Base-by-base conservation (phyloP, 2,329 filamentous ascomycete species). In the Fusarium sp. region DNA sequence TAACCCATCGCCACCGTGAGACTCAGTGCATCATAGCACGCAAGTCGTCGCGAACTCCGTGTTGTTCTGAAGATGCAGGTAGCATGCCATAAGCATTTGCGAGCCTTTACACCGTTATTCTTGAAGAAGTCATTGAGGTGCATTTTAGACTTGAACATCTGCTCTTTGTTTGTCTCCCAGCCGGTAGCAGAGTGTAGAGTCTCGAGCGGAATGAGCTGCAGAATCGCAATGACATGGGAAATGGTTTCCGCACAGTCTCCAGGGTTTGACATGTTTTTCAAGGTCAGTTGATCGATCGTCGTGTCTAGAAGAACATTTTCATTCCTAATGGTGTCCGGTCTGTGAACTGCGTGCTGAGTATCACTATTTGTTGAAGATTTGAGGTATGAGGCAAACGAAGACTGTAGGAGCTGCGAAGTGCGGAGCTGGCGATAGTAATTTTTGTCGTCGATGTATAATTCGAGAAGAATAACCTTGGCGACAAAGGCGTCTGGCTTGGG, bases 41-140 rank as follows among this genome's bases (percentile, higher is more conserved):
- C 36, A 4, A 64, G 11, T 0, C 30, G 57, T 6, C 44, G 38
- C 0, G 44, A 64, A 0, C 20, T 38, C 2, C 62, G 30, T 0
- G 30, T 51, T 0, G 4, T 11, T 18, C 51, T 62, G 2, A 63
- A 64, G 13, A 64, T 51, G 0, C 44, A 36, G 2, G 24, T 24
- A 14, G 56, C 36, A 3, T 64, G 22, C 56, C 62, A 64, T 2
- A 64, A 12, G 0, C 20, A 8, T 1, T 32, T 42, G 0, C 62
- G 30, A 0, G 44, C 17, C 1, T 38, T 38, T 0, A 4, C 1
- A 6, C 13, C 7, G 2, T 6, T 24, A 1, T 64, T 11, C 1
- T 12, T 13, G 2, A 62, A 38, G 2, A 44, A 26, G 1, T 22
- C 17, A 18, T 6, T 18, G 2, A 61, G 9, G 1, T 30, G 8